Evolutionary conservation across 2,329 filamentous ascomycete species (phyloP).

Genomic region (Chaetomium olivaceum): DNA sequence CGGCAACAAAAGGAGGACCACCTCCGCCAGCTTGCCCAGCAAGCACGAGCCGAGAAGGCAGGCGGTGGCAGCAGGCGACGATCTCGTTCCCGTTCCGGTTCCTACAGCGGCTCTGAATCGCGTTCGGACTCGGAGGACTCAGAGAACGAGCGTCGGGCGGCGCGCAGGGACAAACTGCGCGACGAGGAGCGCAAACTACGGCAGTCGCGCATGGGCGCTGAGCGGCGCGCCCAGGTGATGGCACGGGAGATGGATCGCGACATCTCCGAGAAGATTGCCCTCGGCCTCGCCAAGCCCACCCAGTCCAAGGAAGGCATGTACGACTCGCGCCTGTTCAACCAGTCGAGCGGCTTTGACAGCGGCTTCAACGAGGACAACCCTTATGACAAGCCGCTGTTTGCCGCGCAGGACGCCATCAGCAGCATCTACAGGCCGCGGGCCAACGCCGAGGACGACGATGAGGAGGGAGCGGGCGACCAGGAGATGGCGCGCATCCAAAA

Average conservation of each 20-base stretch:
- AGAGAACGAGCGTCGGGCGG: slow-evolving; percentile 73
- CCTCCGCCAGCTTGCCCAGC: slow-evolving; percentile 81
- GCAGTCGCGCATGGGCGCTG: slow-evolving; percentile 92
- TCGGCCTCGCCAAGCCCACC: slow-evolving; percentile 92
- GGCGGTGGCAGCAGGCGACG: slow-evolving; percentile 41
- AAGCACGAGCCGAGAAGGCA: slow-evolving; percentile 80
- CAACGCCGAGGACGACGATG: slow-evolving; percentile 72
- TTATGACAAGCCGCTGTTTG: slow-evolving; percentile 96
- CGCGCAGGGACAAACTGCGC: slow-evolving; percentile 72
- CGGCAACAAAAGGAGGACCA: slow-evolving; percentile 93
- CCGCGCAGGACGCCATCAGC: slow-evolving; percentile 90
- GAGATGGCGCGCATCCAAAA: slow-evolving; percentile 89
- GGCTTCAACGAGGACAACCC: slow-evolving; percentile 97
- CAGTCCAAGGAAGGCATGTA: slow-evolving; percentile 94
- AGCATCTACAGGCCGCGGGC: slow-evolving; percentile 86
- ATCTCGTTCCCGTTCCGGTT: slow-evolving; percentile 45
- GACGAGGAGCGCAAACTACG: slow-evolving; percentile 88
- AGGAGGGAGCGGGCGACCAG: slow-evolving; percentile 75
- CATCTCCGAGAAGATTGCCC: slow-evolving; percentile 93
- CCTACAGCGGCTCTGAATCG: slow-evolving; percentile 56
- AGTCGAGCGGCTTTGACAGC: slow-evolving; percentile 83
- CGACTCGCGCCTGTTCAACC: slow-evolving; percentile 93
- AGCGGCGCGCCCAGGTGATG: slow-evolving; percentile 88
- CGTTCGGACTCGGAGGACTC: slow-evolving; percentile 62
- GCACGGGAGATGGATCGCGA: slow-evolving; percentile 94